Base-by-base conservation (phyloP, 345 rosid genomes). In the Pistacia integerrima region DNA sequence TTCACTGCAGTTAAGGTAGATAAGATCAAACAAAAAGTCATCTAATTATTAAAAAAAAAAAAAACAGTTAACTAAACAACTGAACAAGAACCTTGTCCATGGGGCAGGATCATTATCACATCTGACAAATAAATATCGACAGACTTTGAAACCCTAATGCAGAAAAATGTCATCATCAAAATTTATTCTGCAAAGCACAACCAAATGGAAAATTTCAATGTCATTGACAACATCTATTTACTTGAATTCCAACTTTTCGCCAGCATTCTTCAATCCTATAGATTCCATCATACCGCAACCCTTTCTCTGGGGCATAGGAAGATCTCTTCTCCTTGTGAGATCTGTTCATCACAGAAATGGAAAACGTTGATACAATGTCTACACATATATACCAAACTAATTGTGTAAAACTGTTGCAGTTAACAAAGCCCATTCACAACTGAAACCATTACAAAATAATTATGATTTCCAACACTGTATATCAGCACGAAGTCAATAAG, bases 261-360 rank as follows among this genome's bases (percentile, higher is more conserved):
- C 97, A 92, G 55, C 94, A 90, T 71, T 88, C 88, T 76, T 91
- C 94, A 16, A 93, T 83, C 73, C 96, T 83, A 63, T 91, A 91
- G 49, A 90, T 72, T 12, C 96, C 97, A 57, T 93, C 94, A 81
- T 91, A 93, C 60, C 96, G 81, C 28, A 88, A 83, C 13, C 91
- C 93, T n/a, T 68, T 61, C 82, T 82, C 90, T 4, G 93, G 94
- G 25, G 96, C 92, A 84, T 90, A 91, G 0, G 92, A 76, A 75
- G 94, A 88, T 7, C 86, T 74, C 73, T 81, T 88, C 73, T 91
- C 93, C 63, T 88, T 91, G 83, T 74, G 85, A 12, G 93, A 88
- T 77, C 95, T 90, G 80, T 69, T 52, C 18, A 71, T 67, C n/a
- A 59, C 62, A 64, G 51, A 69, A 28, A 65, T 66, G 12, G 33